phyloP scores from a whole-genome alignment of 805 yeast species.

The Candida oleophila region DNA sequence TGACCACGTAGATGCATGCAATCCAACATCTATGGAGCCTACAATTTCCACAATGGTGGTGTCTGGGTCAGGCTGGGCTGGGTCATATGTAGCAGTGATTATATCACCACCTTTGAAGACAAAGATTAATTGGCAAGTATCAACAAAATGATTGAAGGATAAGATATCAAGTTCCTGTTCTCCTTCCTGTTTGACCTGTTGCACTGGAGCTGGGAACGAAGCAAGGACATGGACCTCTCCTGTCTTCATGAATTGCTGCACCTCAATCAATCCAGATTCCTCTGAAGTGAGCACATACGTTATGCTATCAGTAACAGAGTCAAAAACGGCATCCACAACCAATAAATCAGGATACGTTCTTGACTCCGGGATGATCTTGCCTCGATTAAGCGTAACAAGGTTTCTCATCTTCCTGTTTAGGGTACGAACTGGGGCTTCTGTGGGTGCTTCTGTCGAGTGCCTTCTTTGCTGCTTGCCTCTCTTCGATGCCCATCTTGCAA shows the following conservation, averaged over 20 bases:
- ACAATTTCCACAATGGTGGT: slow-evolving; percentile 68
- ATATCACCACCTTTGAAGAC: slow-evolving; percentile 79
- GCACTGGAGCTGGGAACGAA: slow-evolving; percentile 49
- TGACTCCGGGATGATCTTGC: slow-evolving; percentile 51
- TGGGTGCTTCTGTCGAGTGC: background rate
- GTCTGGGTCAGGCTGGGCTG: slow-evolving; percentile 43
- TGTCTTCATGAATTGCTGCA: slow-evolving; percentile 69
- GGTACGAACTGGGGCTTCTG: no score
- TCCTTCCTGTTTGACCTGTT: background rate
- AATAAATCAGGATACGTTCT: slow-evolving; percentile 63
- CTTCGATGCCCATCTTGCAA: slow-evolving; percentile 1
- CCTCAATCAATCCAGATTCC: slow-evolving; percentile 61
- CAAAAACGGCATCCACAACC: slow-evolving; percentile 59
- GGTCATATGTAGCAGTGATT: slow-evolving; percentile 60
- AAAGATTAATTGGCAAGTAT: slow-evolving; percentile 61
- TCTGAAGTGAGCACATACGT: slow-evolving; percentile 58
- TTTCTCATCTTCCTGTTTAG: slow-evolving; percentile 41
- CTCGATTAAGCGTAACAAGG: slow-evolving; percentile 52
- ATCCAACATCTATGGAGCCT: slow-evolving; percentile 79
- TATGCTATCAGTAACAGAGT: slow-evolving; percentile 70
- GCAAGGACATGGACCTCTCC: slow-evolving; percentile 63
- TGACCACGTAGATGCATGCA: slow-evolving; percentile 79
- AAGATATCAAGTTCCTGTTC: slow-evolving; percentile 27
- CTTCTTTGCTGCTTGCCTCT: background rate
- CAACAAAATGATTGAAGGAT: slow-evolving; percentile 68